Evolutionary conservation across 2,329 filamentous ascomycete species (phyloP), one percentile per base, ranked within the genome.

Genomic region (Colletotrichum cereale): DNA sequence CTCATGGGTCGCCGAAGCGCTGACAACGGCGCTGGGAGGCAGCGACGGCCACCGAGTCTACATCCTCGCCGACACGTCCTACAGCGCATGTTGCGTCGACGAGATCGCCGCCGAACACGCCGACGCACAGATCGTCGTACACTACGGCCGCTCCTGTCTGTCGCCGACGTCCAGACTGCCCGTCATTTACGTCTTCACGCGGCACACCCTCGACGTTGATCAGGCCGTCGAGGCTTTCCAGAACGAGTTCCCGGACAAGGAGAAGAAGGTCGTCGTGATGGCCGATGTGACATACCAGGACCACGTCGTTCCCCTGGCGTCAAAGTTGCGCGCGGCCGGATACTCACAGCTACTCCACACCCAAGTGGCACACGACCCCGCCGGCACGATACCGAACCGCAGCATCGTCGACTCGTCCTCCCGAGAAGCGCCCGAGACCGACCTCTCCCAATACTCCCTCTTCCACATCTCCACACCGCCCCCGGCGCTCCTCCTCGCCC

Each of bases 101-200:
- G 96, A 99, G 83, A 92, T 98, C 50, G 96, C 96, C 0, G 96
- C 96, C 2, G 95, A 99, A 80, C 96, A 99, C 80, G 92, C 94
- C 21, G 88, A 94, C 77, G 95, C 96, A 8, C 92, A 98, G 73
- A 93, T 95, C 0, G 93, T 98, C 1, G 92, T 99, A 18, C 96
- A 99, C 80, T 99, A 98, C 77, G 96, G 96, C 3, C 88, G 96
- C 63, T 92, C 96, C 0, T 99, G 96, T 78, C 86, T 99, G 31
- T 98, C 95, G 10, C 96, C 96, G 0, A 97, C 96, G 0, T 93
- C 93, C 14, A 87, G 95, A 66, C 83, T 98, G 63, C 95, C 96
- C 0, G 95, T 97, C 29, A 90, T 98, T 61, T 95, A 98, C 79
- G 90, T 98, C 71, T 98, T 96, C 79, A 99, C 96, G 0, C 88